phyloP scores from a whole-genome alignment of 192 early-diverging fungal genomes.

The Entomortierella chlamydospora region DNA sequence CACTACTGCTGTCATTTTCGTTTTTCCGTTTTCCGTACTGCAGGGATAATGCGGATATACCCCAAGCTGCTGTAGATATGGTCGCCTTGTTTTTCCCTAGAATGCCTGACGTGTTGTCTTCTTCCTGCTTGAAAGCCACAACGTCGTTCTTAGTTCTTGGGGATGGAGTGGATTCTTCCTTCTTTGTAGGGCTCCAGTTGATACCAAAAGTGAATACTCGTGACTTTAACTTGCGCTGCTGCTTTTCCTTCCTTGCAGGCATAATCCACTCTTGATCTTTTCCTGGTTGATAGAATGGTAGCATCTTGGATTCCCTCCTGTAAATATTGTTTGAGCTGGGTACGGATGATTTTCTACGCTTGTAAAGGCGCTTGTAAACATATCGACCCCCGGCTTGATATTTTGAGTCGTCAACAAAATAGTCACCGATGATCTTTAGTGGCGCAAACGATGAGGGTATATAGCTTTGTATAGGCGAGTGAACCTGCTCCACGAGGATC shows the following conservation, averaged over 20 bases:
- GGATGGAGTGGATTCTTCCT: background rate
- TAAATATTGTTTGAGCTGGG: background rate
- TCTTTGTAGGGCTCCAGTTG: constrained; percentile 16
- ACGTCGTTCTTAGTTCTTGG: background rate
- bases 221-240: constrained; percentile 3
- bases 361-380: constrained; percentile 40
- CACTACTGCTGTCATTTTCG: constrained; percentile 10
- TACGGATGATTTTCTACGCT: constrained; percentile 18
- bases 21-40: constrained; percentile 11
- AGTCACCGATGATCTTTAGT: constrained; percentile 37
- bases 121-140: background rate
- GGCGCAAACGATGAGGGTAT: constrained; percentile 53
- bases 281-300: constrained; percentile 49
- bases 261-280: constrained; percentile 50
- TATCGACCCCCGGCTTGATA: constrained; percentile 42
- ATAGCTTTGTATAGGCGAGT: constrained; percentile 40
- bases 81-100: background rate
- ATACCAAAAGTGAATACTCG: constrained; percentile 5
- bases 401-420: constrained; percentile 48
- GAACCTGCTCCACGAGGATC: constrained; percentile 27
- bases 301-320: constrained; percentile 23
- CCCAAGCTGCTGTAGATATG: constrained; percentile 13
- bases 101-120: background rate
- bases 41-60: constrained; percentile 8
- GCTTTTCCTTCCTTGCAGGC: constrained; percentile 17